phyloP scores from a whole-genome alignment of 176 grass and related monocot genomes.

The Avena atlantica region DNA sequence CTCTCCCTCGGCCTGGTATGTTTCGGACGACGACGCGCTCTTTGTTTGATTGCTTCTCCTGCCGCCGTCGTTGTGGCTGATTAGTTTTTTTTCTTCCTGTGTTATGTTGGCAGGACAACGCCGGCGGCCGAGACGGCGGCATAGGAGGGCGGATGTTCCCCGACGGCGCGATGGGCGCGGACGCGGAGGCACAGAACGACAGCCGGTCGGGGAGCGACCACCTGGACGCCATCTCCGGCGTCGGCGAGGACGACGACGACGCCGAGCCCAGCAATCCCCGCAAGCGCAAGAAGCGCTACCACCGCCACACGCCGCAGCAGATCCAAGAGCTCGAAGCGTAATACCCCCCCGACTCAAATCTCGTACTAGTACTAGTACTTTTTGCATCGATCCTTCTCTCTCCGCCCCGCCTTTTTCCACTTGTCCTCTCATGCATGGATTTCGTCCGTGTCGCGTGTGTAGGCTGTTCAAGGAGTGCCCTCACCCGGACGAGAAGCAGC shows the following conservation, averaged over 20 bases:
- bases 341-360: background rate
- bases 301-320: slow-evolving; percentile 97
- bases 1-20: slow-evolving; percentile 87
- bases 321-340: slow-evolving; percentile 98
- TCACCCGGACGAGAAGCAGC: slow-evolving; percentile 95
- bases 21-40: background rate
- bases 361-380: background rate
- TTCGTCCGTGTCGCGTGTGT: background rate
- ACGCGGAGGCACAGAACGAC: slow-evolving; percentile 69
- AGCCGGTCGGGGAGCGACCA: slow-evolving; percentile 90
- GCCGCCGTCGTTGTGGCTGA: background rate
- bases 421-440: slow-evolving; percentile 60
- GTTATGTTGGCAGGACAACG: slow-evolving; percentile 48
- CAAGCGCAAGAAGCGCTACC: slow-evolving; percentile 92
- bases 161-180: background rate
- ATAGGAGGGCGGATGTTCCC: slow-evolving; percentile 8
- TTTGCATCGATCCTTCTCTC: slow-evolving; percentile 16
- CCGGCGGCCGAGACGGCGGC: slow-evolving; percentile 14
- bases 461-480: slow-evolving; percentile 99
- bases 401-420: background rate
- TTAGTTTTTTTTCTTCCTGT: background rate
- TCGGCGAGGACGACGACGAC: slow-evolving; percentile 67
- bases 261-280: slow-evolving; percentile 66
- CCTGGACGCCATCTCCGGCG: slow-evolving; percentile 70
- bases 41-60: background rate